Evolutionary conservation across 148 eudicot genomes (phyloP), one percentile per base, ranked within the genome.

Genomic region (Drosera capensis): DNA sequence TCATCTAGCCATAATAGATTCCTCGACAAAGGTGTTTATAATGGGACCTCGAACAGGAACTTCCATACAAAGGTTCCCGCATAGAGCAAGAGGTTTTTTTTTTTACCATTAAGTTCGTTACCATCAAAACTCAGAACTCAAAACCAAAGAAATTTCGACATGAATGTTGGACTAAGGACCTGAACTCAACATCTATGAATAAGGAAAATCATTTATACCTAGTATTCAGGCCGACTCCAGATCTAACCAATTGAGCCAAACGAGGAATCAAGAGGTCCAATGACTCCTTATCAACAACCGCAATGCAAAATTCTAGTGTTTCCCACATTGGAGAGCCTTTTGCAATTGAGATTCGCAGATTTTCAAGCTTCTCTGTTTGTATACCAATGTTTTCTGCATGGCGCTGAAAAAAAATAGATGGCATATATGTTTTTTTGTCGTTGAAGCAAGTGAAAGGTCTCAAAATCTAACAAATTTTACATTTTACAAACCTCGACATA

Each of bases 301-400:
- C 87, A 52, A 88, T 74, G 57, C 97, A 88, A 16, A 71, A 64
- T 41, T 88, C 92, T 48, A 88, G 92, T 40, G 97, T 83, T 78
- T 88, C 94, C 97, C 97, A 88, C 97, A 88, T 77, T 22, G 97
- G 87, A 59, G 97, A 88, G 52, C 86, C 76, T 78, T 78, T 88
- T 48, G 97, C 97, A 49, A 71, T 73, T 38, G 97, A 80, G 54
- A 88, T 75, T 21, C 97, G 83, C 54, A 88, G 60, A 59, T 78
- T 84, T 48, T 88, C 97, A 49, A 88, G 92, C 64, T 88, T 88
- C 38, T 88, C 97, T 43, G 79, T 64, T 46, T 88, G 86, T 72
- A 88, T 71, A 38, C 97, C 97, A 59, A 71, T 74, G 58, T 73
- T 88, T 49, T 77, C 81, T 45, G 97, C 97, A 68, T 88, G 97